phyloP scores from a whole-genome alignment of 202 grass and related monocot species.

The Setaria viridis region DNA sequence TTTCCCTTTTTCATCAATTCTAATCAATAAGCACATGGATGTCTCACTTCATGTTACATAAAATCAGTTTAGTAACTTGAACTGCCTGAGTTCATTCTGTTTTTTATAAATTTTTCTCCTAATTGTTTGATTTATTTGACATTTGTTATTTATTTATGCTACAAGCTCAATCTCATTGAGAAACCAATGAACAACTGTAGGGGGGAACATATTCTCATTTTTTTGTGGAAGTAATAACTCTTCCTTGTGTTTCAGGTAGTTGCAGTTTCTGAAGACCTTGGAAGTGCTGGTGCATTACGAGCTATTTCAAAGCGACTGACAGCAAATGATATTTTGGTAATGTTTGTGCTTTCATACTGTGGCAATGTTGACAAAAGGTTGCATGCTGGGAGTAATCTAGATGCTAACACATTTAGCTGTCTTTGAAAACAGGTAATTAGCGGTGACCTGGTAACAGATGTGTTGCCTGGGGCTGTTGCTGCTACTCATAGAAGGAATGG shows the following conservation, averaged over 20 bases:
- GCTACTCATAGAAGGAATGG: slow-evolving; percentile 95
- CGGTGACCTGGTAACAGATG: slow-evolving; percentile 92
- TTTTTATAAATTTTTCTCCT: slow-evolving; percentile 14
- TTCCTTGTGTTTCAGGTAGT: slow-evolving; percentile 62
- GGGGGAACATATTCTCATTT: slow-evolving; percentile 8
- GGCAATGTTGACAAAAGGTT: slow-evolving; percentile 20
- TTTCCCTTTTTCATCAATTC: background rate
- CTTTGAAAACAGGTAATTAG: slow-evolving; percentile 75
- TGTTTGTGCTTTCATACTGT: slow-evolving; percentile 32
- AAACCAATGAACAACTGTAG: slow-evolving; percentile 1
- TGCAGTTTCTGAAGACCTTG: slow-evolving; percentile 80
- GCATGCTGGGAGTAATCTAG: slow-evolving; percentile 10
- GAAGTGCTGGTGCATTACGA: slow-evolving; percentile 85
- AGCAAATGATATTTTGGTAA: slow-evolving; percentile 93
- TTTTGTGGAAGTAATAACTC: slow-evolving; percentile 35
- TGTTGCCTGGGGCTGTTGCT: slow-evolving; percentile 85
- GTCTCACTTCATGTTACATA: slow-evolving; percentile 1
- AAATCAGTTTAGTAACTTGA: slow-evolving; percentile 21
- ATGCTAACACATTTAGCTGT: slow-evolving; percentile 32
- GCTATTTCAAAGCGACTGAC: slow-evolving; percentile 72
- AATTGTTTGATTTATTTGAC: background rate
- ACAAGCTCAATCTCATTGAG: slow-evolving; percentile 5
- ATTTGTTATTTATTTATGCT: slow-evolving; percentile 15
- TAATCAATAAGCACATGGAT: background rate
- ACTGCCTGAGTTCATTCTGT: background rate